Evolutionary conservation across 1,139 yeast genomes (phyloP), one percentile per base, ranked within the genome.

Genomic region (Zygotorulaspora mrakii): DNA sequence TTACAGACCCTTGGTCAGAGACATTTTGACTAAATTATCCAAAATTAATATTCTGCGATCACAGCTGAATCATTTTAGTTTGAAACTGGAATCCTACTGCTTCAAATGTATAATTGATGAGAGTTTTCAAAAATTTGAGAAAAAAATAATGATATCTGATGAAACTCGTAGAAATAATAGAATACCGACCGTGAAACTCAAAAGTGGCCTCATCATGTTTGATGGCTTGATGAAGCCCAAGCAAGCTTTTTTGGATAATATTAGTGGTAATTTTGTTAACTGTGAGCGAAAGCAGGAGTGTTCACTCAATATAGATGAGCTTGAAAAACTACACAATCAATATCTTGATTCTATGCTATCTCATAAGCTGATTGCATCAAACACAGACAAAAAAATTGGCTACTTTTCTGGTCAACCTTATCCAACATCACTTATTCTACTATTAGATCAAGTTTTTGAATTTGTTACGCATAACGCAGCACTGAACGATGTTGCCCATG

Each of bases 81-180:
- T 47, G 26, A 53, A 46, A 17, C 17, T 57, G 35, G 55, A 62
- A 42, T 27, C 40, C 11, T 45, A 49, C 33, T 55, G 57, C 31
- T 44, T 52, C 20, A 51, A 53, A 37, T 49, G 53, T 12, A 55
- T 62, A 4, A 51, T 62, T n/a, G 66, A 65, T 16, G 47, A 49
- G 12, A 49, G 68, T 39, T 66, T 65, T 37, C 53, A 60, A n/a
- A 58, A 67, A 39, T 59, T 69, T 23, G 63, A 65, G 39, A 62
- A 60, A 29, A 71, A 70, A 28, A 55, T 74, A 39, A 21, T 42
- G 24, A 12, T 39, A 8, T 44, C 41, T 8, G 43, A 46, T 2
- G 31, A 22, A 5, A 14, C 23, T 3, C 25, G 22, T 13, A 25
- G 39, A 9, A 34, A 30, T 9, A 29, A 32, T 10, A 33, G 27